Evolutionary conservation across 768 basidiomycete species (phyloP), one percentile per base, ranked within the genome.

Genomic region (Phaeotremella fagi): DNA sequence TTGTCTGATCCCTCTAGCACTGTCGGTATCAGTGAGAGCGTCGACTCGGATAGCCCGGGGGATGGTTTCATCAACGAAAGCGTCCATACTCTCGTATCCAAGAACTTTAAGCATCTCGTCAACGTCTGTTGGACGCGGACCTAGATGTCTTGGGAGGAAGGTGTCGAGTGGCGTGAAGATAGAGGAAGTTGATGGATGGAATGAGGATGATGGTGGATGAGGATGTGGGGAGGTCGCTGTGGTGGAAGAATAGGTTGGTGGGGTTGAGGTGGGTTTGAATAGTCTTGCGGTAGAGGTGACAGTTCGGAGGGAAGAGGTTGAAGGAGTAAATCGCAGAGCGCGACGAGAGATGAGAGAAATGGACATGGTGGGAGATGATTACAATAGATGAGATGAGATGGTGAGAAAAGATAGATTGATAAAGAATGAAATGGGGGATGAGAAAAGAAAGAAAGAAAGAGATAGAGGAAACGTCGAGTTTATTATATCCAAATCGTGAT

Each of bases 131-230:
- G 83, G 82, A 69, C 91, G 85, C 14, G 94, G 94, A 14, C 94
- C 95, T 63, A 98, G 84, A 75, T 99, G 94, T 27, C 94, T 83
- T 63, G 88, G 83, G 41, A 84, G 74, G 77, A 98, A 97, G 28
- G 85, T 86, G 77, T 99, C 94, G 59, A 95, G 79, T 1, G 91
- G 83, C 12, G 84, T 80, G 72, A 94, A 90, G 59, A 92, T 79
- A 26, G 84, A 71, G 7, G 63, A 48, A 11, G 55, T 26, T 12
- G 59, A 35, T 6, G 70, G 63, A 48, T 68, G 66, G 49, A 45
- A 72, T 18, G 59, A 69, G 46, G 50, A 50, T 33, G 57, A 55
- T 15, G 51, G 56, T 28, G 52, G 63, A 37, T 48, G 48, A 47
- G 61, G 66, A 48, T 64, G 66, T n/a, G 59, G 70, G 35, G 67